A percentile compares a stretch with the other conserved stretches of the same genome.
Evolutionary conservation across 176 grass and related monocot genomes (phyloP).

Genomic region (Puccinellia tenuiflora): DNA sequence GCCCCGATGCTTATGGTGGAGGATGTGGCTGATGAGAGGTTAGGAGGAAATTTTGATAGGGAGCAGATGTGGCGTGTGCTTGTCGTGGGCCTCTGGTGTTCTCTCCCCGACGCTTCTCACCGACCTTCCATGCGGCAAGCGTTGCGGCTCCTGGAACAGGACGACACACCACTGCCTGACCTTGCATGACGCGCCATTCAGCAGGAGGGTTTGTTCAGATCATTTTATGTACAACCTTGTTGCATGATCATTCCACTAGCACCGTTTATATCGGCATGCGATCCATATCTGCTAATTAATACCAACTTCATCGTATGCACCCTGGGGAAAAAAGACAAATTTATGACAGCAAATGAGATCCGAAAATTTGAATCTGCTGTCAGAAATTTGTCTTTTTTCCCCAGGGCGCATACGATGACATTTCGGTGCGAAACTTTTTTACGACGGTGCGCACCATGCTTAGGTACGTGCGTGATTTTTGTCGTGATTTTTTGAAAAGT

Average conservation of each 20-base stretch:
- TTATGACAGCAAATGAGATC: no score
- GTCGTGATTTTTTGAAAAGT: no score
- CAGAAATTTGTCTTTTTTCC: no score
- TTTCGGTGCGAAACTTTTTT: no score
- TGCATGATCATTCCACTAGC: not conserved
- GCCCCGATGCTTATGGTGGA: not conserved
- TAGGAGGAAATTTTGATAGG: not conserved
- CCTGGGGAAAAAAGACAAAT: no score
- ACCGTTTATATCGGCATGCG: not conserved
- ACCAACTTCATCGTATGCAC: no score
- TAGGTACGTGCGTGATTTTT: no score
- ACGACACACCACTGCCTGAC: not conserved
- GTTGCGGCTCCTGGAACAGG: not conserved
- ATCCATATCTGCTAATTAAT: no score
- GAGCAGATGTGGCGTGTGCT: not conserved
- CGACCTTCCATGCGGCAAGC: not conserved
- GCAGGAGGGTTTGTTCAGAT: not conserved
- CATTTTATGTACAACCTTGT: not conserved
- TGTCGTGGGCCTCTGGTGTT: not conserved
- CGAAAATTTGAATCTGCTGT: no score
- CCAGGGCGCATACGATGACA: no score
- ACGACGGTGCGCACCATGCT: no score
- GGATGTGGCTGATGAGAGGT: not conserved
- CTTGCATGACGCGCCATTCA: not conserved
- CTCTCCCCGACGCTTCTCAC: not conserved